Evolutionary conservation across 768 basidiomycete species (phyloP), one percentile per base, ranked within the genome.

Genomic region (Hebeloma cylindrosporum): DNA sequence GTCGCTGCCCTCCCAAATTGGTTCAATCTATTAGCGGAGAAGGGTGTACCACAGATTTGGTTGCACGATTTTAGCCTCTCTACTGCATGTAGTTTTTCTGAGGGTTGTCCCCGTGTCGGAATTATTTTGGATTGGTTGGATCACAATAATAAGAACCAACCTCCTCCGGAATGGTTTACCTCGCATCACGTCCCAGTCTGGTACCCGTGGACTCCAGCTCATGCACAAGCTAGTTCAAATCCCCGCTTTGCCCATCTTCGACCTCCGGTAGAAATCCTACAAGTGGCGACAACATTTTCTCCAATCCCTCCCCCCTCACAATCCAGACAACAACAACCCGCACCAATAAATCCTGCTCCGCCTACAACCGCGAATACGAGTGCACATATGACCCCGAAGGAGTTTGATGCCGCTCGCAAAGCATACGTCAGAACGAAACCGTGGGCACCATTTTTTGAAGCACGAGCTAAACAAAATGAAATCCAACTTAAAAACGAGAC

Each of bases 151-250:
- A 9, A 45, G n/a, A 21, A 17, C 22, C 45, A 30, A 13, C 44
- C 39, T 4, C 17, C 31, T 8, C 30, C 48, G 1, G 41, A 52
- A 9, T 52, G 30, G 21, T 47, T 37, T 39, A 16, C 11, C 7
- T 18, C 23, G 8, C 40, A 14, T 7, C 22, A 47, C 14, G 26
- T 51, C 22, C 49, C 49, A 13, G 34, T 51, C 14, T 51, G 49
- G 49, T 51, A 51, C 27, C 44, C 40, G 13, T 41, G 49, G 44
- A 30, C 36, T 3, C 11, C 3, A 5, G 40, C 18, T 18, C 40
- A 42, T 14, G n/a, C n/a, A n/a, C n/a, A n/a, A n/a, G n/a, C n/a
- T n/a, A n/a, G n/a, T n/a, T n/a, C n/a, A n/a, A n/a, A n/a, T n/a
- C 31, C 11, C 4, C 25, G 26, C 5, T 40, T 34, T 27, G 9